A percentile compares a stretch with the other conserved stretches of the same genome.
Evolutionary conservation across 73 alveolate species (phyloP).

Genomic region (Loxodes magnus): DNA sequence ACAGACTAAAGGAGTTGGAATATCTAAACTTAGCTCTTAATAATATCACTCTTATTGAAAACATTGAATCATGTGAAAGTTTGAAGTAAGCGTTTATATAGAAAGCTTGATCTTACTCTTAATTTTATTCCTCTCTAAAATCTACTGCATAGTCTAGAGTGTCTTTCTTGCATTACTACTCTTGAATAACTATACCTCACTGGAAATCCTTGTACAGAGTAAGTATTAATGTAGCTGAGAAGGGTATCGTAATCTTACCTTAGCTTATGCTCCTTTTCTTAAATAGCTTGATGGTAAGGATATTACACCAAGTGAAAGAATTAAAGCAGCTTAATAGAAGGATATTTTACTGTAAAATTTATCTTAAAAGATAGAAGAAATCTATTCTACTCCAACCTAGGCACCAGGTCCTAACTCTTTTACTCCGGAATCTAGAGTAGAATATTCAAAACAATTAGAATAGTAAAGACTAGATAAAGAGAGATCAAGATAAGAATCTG

Average conservation of each 20-base stretch:
- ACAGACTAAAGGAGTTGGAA: conserved; percentile 91
- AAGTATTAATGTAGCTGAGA: conserved; percentile 46
- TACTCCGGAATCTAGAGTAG: conserved; percentile 33
- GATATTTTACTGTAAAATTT: conserved; percentile 29
- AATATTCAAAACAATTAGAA: conserved; percentile 29
- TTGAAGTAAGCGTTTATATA: conserved; percentile 44
- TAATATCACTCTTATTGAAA: conserved; percentile 86
- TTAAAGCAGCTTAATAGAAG: conserved; percentile 51
- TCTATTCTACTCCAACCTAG: conserved; percentile 26
- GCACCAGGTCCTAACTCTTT: conserved; percentile 26
- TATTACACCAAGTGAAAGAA: conserved; percentile 74
- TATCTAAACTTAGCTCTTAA: conserved; percentile 95
- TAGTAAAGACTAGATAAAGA: conserved; percentile 13
- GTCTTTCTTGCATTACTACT: neutral
- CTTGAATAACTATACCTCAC: conserved; percentile 77
- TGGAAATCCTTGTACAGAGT: conserved; percentile 91
- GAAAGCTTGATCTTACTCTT: conserved; percentile 92
- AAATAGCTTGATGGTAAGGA: conserved; percentile 81
- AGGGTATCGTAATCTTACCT: conserved; percentile 61
- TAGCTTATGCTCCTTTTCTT: conserved; percentile 64
- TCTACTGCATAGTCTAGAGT: conserved; percentile 69
- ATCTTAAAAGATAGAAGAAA: conserved; percentile 16
- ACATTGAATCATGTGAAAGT: conserved; percentile 89
- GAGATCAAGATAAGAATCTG: conserved; percentile 17
- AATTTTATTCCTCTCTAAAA: conserved; percentile 87